A percentile compares a stretch with the other conserved stretches of the same genome.
phyloP scores from a whole-genome alignment of 139 green algal species.

The Bryopsis sp. region DNA sequence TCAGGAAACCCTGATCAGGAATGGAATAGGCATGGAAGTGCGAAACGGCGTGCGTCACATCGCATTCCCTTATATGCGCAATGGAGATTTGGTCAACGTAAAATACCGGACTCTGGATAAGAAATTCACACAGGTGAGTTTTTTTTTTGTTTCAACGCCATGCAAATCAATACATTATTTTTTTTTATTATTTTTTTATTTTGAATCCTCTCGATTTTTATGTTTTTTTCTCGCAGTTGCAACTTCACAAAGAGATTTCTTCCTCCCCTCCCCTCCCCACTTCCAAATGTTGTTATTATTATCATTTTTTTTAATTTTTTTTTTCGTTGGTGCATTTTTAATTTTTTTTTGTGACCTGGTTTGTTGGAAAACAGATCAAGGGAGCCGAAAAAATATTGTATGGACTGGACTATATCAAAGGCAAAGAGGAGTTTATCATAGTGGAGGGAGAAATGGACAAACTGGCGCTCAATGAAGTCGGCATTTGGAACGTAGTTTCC shows the following conservation, averaged over 20 bases:
- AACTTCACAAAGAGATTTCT: no score
- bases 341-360: no score
- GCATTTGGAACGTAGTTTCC: slow-evolving; percentile 61
- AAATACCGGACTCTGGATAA: slow-evolving; percentile 79
- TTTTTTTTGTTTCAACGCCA: not conserved
- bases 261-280: no score
- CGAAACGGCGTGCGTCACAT: slow-evolving; percentile 24
- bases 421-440: slow-evolving; percentile 11
- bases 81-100: slow-evolving; percentile 69
- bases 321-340: no score
- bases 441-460: slow-evolving; percentile 94
- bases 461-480: slow-evolving; percentile 64
- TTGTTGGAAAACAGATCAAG: slow-evolving; percentile 23
- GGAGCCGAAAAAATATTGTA: slow-evolving; percentile 75
- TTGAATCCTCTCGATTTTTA: no score
- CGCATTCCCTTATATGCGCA: slow-evolving; percentile 72
- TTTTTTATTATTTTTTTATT: no score
- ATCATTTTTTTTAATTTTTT: no score
- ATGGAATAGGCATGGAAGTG: slow-evolving; percentile 10
- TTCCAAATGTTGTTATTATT: no score
- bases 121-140: slow-evolving; percentile 55
- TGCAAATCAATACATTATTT: not conserved
- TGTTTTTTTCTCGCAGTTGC: no score
- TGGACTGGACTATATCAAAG: slow-evolving; percentile 73
- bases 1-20: not conserved